A percentile compares a stretch with the other conserved stretches of the same genome.
Evolutionary conservation across 768 basidiomycete species (phyloP).

Genomic region (Chalciporus chontae): DNA sequence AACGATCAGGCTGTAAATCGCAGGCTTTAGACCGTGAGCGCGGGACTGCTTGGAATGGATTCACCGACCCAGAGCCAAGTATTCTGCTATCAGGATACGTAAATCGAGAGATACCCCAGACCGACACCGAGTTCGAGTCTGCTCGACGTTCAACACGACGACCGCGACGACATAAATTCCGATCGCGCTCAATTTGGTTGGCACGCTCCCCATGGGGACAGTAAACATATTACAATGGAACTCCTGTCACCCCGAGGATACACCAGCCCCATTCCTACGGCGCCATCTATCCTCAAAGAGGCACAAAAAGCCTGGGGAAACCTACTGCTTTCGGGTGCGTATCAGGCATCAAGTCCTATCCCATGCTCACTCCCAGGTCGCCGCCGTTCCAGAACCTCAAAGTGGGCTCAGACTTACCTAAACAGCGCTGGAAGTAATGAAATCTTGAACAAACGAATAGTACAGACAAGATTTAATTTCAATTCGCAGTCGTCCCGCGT

Average conservation of each 20-base stretch:
- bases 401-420: constrained; percentile 4
- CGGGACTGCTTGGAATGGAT: constrained; percentile 10
- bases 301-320: constrained; percentile 3
- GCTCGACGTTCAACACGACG: constrained; percentile 5
- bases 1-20: constrained; percentile 16
- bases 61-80: background rate
- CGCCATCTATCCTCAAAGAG: constrained; percentile 1
- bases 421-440: background rate
- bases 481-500: background rate
- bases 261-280: background rate
- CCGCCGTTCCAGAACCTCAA: background rate
- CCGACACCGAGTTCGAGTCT: background rate
- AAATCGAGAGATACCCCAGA: background rate
- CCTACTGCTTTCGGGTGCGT: constrained; percentile 17
- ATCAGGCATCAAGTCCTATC: constrained; percentile 5
- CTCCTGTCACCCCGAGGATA: background rate
- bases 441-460: constrained; percentile 4
- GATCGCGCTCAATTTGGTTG: constrained; percentile 2
- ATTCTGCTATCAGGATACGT: background rate
- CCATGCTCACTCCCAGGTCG: constrained; percentile 4
- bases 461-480: constrained; percentile 8
- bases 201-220: background rate
- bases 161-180: background rate
- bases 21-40: constrained; percentile 4
- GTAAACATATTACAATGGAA: background rate